phyloP scores from a whole-genome alignment of 257 asterid genomes.

The Jacaranda copaia region DNA sequence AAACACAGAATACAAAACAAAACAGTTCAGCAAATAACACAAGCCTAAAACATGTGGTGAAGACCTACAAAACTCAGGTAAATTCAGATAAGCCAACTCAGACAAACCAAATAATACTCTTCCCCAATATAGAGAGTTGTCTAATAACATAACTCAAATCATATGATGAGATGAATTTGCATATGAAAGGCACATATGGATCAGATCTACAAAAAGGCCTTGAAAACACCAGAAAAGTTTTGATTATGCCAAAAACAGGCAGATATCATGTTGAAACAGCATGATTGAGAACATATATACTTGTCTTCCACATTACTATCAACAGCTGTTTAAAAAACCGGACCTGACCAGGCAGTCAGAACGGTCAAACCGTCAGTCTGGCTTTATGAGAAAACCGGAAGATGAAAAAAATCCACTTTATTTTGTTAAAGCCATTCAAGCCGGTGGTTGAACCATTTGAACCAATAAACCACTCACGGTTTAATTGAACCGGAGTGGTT shows the following conservation, averaged over 20 bases:
- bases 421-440: too few species aligned
- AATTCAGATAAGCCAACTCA: background rate
- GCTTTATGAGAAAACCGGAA: too few species aligned
- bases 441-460: too few species aligned
- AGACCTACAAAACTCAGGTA: background rate
- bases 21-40: slow-evolving; percentile 3
- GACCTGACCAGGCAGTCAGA: too few species aligned
- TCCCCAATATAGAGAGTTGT: background rate
- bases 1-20: slow-evolving; percentile 15
- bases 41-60: background rate
- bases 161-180: background rate
- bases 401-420: too few species aligned
- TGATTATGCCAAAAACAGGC: slow-evolving; percentile 21
- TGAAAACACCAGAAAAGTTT: background rate
- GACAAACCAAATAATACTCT: background rate
- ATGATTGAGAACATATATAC: background rate
- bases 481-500: too few species aligned
- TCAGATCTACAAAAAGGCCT: background rate
- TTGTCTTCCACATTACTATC: slow-evolving; percentile 8
- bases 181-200: slow-evolving; percentile 8
- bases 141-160: background rate
- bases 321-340: too few species aligned
- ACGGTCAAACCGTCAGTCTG: too few species aligned
- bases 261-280: background rate
- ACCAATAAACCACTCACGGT: too few species aligned